Base-by-base conservation (phyloP, 306 rosid genomes). In the Lathyrus oleraceus region DNA sequence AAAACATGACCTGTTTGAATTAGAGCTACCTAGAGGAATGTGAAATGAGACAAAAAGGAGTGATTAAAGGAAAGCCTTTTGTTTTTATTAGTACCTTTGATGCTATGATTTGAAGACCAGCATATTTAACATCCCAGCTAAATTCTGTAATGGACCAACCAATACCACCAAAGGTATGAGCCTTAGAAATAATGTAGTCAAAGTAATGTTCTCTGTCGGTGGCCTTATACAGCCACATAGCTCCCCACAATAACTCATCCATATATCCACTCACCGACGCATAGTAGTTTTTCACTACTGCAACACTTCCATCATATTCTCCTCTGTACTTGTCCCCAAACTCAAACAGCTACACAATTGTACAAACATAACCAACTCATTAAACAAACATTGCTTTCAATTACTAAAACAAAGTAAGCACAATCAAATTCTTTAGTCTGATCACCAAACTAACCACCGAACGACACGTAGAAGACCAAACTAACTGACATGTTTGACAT, bases 241-340 rank as follows among this genome's bases (percentile, higher is more conserved):
- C 93, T 78, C 74, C 96, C 96, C 96, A 90, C 74, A 90, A 58
- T 84, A 87, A 70, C 79, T 91, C 97, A 63, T 91, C 97, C 78
- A 62, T 87, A 66, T 78, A 91, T 14, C 96, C 97, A 84, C 97
- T 91, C 96, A 91, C 97, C 81, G 97, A 91, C 85, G 89, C 91
- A 45, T 91, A 91, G 85, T 91, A 91, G 67, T 76, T 84, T 84
- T 87, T 87, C 85, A 87, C 97, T 39, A 70, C 92, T 27, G 73
- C 88, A 77, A 91, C 77, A 69, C 91, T 87, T 4, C 51, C 85
- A 21, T 91, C 97, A 67, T 91, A 91, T 51, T 91, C 87, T 9
- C 89, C 97, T 53, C 89, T 85, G 13, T 87, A 79, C 76, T 81
- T 85, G 79, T 91, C 96, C 28, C 88, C 97, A 76, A 91, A 91